These are phyloP conservation scores for Fusarium sp. DNA, from an alignment of 2,329 filamentous ascomycete species.

Conservation along the genomic window DNA sequence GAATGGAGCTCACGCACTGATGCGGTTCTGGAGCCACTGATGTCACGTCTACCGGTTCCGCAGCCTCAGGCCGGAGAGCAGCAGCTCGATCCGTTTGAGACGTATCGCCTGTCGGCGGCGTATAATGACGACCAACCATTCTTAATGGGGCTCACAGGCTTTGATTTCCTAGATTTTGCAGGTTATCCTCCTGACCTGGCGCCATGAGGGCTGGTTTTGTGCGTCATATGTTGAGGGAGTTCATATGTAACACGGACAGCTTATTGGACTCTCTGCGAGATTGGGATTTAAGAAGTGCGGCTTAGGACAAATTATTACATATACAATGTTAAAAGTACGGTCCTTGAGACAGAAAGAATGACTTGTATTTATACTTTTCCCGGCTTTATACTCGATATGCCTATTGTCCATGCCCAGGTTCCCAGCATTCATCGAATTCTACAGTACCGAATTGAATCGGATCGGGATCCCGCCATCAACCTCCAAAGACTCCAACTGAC, in stretches of 20 bases:
- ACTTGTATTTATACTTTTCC: background rate
- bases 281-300: background rate
- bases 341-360: accelerated
- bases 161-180: background rate
- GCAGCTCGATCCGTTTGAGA: background rate
- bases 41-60: background rate
- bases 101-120: background rate
- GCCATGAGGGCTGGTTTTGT: background rate
- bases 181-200: background rate
- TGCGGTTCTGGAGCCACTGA: background rate
- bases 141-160: background rate
- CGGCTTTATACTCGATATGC: no score
- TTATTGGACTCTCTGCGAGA: accelerated
- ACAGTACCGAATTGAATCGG: background rate
- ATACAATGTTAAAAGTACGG: background rate
- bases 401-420: no score
- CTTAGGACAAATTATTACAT: accelerated
- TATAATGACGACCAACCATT: background rate
- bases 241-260: accelerated
- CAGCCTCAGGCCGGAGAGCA: background rate
- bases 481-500: background rate
- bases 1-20: background rate
- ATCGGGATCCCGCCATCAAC: background rate
- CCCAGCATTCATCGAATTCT: background rate
- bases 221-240: no score